Evolutionary conservation across 306 rosid genomes (phyloP).

Genomic region (Betula pendula): DNA sequence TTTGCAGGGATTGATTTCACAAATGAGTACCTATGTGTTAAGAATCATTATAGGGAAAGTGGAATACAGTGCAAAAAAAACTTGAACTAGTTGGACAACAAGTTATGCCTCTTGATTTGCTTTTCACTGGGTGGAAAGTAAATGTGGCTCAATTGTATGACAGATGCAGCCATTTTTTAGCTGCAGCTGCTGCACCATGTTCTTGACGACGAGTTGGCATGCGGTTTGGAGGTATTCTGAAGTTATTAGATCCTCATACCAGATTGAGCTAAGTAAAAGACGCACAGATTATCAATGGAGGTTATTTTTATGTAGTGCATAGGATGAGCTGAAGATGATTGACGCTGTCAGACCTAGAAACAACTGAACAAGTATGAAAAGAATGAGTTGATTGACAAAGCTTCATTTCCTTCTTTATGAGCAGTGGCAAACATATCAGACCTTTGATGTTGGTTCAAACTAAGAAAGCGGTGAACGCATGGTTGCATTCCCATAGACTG

Average conservation of each 20-base stretch:
- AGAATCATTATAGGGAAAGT: conserved; percentile 13
- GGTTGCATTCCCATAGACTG: neutral
- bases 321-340: neutral
- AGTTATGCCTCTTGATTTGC: neutral
- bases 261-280: conserved; percentile 2
- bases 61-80: neutral
- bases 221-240: neutral
- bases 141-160: neutral
- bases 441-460: neutral
- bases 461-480: neutral
- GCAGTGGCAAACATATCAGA: neutral
- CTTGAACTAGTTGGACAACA: neutral
- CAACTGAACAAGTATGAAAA: neutral
- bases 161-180: neutral
- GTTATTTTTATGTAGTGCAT: neutral
- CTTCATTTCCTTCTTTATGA: neutral
- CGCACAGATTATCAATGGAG: neutral
- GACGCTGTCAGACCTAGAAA: neutral
- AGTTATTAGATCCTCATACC: neutral
- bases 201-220: neutral
- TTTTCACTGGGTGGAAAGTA: neutral
- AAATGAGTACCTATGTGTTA: conserved; percentile 1
- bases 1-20: neutral
- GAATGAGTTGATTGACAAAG: neutral
- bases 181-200: neutral